Base-by-base conservation (phyloP, 2,329 filamentous ascomycete species). In the Zopfia rhizophila region DNA sequence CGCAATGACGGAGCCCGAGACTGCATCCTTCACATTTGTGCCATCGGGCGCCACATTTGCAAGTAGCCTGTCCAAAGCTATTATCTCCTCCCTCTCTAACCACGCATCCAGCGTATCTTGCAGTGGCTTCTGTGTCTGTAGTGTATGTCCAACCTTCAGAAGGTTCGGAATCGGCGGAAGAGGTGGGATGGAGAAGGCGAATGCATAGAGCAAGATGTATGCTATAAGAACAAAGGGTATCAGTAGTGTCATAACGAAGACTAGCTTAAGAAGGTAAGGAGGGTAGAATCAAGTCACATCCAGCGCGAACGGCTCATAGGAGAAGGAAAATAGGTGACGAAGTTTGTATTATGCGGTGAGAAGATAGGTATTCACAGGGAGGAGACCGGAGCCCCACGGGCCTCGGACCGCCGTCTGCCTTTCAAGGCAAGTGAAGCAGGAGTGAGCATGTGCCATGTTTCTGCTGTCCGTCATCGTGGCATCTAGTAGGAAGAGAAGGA, bases 11-110 rank as follows among this genome's bases (percentile, higher is more conserved):
- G 71, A 72, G 22, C 75, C 75, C 16, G 63, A 57, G 5, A 60
- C 69, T 5, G 71, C 73, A 13, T 61, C 65, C 36, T 55, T 41
- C 2, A 70, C 61, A 40, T 75, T 74, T 7, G 56, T 51, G 5
- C 75, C 75, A n/a, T 67, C 62, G 6, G 75, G 75, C 2, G 72
- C 69, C 24, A 77, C 62, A 42, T 77, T 77, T 23, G 68, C 72
- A 8, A 77, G 66, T 30, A 77, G 51, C 35, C 58, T 69, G 39
- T 72, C 64, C 21, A 73, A 39, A 12, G 72, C 66, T 41, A 69
- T 60, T 19, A 53, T 52, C 54, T 72, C 62, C 55, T 74, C 66
- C 37, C 55, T 40, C 29, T 68, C 55, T 58, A 75, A 55, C 72
- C 72, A 75, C 22, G 55, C 50, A 39, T 69, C 64, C 8, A 72